These are phyloP conservation scores for Coniochaeta hoffmannii DNA, from an alignment of 2,329 filamentous ascomycete species.

Conservation along the genomic window DNA sequence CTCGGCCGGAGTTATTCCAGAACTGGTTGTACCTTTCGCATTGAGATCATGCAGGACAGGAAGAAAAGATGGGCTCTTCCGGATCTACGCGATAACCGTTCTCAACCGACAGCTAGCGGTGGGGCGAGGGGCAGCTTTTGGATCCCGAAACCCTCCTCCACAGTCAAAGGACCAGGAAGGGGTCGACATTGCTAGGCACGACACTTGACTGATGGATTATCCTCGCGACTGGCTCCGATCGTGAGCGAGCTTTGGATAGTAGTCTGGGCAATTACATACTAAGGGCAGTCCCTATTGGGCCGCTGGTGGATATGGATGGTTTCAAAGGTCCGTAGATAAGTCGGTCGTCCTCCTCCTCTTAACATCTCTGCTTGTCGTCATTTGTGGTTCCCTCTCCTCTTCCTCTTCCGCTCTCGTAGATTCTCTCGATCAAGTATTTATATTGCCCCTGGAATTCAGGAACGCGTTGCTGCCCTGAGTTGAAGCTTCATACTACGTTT, in stretches of 20 bases:
- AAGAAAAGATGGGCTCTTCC: not conserved
- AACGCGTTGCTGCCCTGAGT: not conserved
- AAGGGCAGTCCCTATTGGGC: not conserved
- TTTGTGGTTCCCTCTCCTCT: not conserved
- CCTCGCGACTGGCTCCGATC: not conserved
- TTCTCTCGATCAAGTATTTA: not conserved
- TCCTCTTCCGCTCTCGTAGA: not conserved
- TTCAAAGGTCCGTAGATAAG: not conserved
- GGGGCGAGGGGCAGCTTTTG: not conserved
- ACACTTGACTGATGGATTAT: not conserved
- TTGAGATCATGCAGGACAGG: conserved; percentile 8
- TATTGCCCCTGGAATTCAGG: not conserved
- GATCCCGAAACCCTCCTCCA: not conserved
- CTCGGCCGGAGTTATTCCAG: conserved; percentile 16
- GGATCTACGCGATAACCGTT: not conserved
- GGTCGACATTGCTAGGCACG: not conserved
- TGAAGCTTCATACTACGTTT: not conserved
- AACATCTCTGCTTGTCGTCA: not conserved
- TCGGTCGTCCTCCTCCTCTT: not conserved
- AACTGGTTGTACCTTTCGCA: not conserved
- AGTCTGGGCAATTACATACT: not conserved
- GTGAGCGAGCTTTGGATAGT: not conserved
- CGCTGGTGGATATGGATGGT: not conserved
- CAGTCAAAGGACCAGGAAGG: no score
- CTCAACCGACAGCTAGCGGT: not conserved